Conservation (phyloP, 164 flowering plant genomes). For the Umbellularia californica region DNA sequence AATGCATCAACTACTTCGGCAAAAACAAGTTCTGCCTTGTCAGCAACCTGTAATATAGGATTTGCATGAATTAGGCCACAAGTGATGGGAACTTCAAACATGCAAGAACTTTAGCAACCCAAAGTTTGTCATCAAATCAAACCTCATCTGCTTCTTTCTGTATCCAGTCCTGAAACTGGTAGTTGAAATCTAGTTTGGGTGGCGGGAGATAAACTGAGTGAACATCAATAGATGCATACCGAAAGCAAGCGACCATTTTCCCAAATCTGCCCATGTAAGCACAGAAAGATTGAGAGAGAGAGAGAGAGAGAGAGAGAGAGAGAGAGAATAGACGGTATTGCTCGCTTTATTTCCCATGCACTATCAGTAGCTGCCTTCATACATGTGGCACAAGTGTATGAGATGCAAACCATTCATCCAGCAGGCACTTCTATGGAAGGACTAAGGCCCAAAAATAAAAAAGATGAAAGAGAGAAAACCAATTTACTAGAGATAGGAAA, state of each 20-base stretch:
- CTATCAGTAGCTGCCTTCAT: too few species aligned
- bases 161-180: constrained; percentile 78
- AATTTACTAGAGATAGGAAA: too few species aligned
- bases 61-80: constrained; percentile 12
- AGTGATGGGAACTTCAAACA: constrained; percentile 3
- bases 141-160: constrained; percentile 77
- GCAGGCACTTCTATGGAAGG: too few species aligned
- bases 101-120: neutral
- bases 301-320: neutral
- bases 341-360: too few species aligned
- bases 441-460: too few species aligned
- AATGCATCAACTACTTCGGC: constrained; percentile 73
- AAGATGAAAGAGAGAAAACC: too few species aligned
- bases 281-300: constrained; percentile 1
- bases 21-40: constrained; percentile 66
- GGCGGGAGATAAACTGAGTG: constrained; percentile 91
- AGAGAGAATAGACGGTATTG: too few species aligned
- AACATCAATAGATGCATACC: constrained; percentile 93
- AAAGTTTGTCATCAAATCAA: neutral
- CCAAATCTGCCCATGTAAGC: constrained; percentile 67
- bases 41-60: constrained; percentile 49
- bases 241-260: constrained; percentile 97
- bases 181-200: constrained; percentile 68
- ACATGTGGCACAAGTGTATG: too few species aligned
- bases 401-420: too few species aligned